Evolutionary conservation across 371 early-diverging fungal species (phyloP).

Genomic region (Mortierella sp.): DNA sequence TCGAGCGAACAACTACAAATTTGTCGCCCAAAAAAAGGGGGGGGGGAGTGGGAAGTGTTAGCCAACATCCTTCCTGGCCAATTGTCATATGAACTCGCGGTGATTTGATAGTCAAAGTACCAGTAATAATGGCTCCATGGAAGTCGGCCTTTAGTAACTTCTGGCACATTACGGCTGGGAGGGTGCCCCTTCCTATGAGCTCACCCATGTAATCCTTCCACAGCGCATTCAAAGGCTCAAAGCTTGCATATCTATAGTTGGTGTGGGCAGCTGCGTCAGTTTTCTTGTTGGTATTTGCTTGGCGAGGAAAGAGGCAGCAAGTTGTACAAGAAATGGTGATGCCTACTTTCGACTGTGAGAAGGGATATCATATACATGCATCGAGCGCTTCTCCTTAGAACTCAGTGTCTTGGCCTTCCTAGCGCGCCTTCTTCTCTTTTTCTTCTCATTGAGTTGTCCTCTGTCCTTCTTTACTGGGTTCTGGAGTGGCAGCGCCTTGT

Average conservation of each 20-base stretch:
- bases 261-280: background rate
- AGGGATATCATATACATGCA: slow-evolving; percentile 76
- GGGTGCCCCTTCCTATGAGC: slow-evolving; percentile 58
- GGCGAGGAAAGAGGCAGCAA: too few relatives aligned
- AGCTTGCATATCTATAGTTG: slow-evolving; percentile 61
- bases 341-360: slow-evolving; percentile 57
- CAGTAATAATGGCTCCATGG: slow-evolving; percentile 84
- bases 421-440: slow-evolving; percentile 30
- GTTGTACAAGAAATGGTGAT: background rate
- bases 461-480: slow-evolving; percentile 50
- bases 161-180: slow-evolving; percentile 58
- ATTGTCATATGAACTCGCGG: too few relatives aligned
- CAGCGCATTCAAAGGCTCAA: slow-evolving; percentile 79
- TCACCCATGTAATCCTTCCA: slow-evolving; percentile 87
- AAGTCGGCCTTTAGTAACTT: slow-evolving; percentile 86
- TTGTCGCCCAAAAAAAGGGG: too few relatives aligned
- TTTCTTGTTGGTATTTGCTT: too few relatives aligned
- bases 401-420: slow-evolving; percentile 62
- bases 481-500: slow-evolving; percentile 57
- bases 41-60: too few relatives aligned
- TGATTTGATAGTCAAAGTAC: slow-evolving; percentile 43
- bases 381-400: slow-evolving; percentile 66
- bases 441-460: slow-evolving; percentile 22
- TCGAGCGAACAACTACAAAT: slow-evolving; percentile 75
- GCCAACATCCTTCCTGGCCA: too few relatives aligned